phyloP scores from a whole-genome alignment of 164 flowering plant species.

The Kingdonia uniflora region DNA sequence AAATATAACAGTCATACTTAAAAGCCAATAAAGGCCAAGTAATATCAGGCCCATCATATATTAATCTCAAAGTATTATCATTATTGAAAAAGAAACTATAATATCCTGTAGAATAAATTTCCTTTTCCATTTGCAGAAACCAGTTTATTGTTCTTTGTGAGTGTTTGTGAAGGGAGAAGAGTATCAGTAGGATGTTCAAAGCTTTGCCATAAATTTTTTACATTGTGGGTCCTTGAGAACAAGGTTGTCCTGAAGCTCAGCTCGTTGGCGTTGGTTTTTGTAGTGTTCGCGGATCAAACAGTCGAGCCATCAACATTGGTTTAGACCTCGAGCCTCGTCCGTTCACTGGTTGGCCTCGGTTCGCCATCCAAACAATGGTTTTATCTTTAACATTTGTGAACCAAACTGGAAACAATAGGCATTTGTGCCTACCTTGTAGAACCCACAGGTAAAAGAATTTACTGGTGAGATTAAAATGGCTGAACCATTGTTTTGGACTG shows the following conservation, averaged over 20 bases:
- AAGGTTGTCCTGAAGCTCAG: constrained; percentile 7
- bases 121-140: neutral
- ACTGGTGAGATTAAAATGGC: constrained; percentile 1
- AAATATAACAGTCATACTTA: neutral
- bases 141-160: constrained; percentile 8
- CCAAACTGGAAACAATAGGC: constrained; percentile 12
- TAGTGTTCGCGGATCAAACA: constrained; percentile 13
- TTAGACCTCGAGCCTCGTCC: constrained; percentile 9
- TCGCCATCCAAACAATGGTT: constrained; percentile 14
- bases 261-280: neutral
- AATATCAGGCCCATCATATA: constrained; percentile 13
- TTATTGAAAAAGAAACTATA: constrained; percentile 9
- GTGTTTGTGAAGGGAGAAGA: constrained; percentile 9
- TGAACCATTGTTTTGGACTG: too few relatives aligned
- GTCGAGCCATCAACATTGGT: constrained; percentile 8
- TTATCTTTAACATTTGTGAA: constrained; percentile 2
- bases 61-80: constrained; percentile 10
- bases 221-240: constrained; percentile 8
- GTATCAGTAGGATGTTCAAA: constrained; percentile 14
- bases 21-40: constrained; percentile 13
- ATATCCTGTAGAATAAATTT: constrained; percentile 3
- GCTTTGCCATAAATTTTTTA: constrained; percentile 10
- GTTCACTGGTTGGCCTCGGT: constrained; percentile 11
- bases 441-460: constrained; percentile 8
- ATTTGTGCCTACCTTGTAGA: constrained; percentile 6